Conservation (phyloP, 2,329 filamentous ascomycete species). For the Cladophialophora exuberans region DNA sequence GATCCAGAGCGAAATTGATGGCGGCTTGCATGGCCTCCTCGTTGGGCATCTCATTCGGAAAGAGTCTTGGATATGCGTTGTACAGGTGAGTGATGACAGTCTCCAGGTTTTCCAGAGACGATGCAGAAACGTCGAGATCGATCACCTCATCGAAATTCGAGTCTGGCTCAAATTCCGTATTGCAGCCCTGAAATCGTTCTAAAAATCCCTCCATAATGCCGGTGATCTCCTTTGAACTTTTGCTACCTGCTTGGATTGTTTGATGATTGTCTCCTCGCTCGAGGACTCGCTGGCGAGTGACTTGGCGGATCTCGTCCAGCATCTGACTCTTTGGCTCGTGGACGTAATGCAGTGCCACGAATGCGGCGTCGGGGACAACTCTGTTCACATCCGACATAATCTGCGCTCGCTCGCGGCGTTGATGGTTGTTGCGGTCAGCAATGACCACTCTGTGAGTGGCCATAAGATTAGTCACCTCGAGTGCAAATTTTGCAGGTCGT, state of each 20-base stretch:
- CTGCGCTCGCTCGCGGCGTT: slow-evolving; percentile 83
- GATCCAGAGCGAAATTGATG: slow-evolving; percentile 72
- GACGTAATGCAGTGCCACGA: slow-evolving; percentile 86
- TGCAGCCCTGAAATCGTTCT: slow-evolving; percentile 77
- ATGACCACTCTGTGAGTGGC: slow-evolving; percentile 72
- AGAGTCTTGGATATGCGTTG: slow-evolving; percentile 74
- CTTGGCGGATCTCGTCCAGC: slow-evolving; percentile 70
- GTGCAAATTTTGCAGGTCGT: slow-evolving; percentile 77
- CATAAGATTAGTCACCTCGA: slow-evolving; percentile 68
- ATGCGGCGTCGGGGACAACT: slow-evolving; percentile 64
- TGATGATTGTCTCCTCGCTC: slow-evolving; percentile 94
- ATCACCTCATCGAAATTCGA: slow-evolving; percentile 81
- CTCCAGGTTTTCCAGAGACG: slow-evolving; percentile 86
- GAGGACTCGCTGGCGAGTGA: slow-evolving; percentile 79
- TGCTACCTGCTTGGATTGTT: slow-evolving; percentile 85
- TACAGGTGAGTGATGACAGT: slow-evolving; percentile 73
- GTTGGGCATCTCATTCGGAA: slow-evolving; percentile 69
- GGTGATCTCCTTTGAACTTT: slow-evolving; percentile 72
- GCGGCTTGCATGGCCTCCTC: slow-evolving; percentile 77
- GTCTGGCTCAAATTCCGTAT: slow-evolving; percentile 71
- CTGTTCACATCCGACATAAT: slow-evolving; percentile 76
- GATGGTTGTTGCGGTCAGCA: slow-evolving; percentile 93
- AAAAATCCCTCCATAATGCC: slow-evolving; percentile 96
- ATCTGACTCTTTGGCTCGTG: slow-evolving; percentile 67
- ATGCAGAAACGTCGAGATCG: slow-evolving; percentile 74